Conservation (phyloP, 768 basidiomycete species). For the Sarcodon aspratus region DNA sequence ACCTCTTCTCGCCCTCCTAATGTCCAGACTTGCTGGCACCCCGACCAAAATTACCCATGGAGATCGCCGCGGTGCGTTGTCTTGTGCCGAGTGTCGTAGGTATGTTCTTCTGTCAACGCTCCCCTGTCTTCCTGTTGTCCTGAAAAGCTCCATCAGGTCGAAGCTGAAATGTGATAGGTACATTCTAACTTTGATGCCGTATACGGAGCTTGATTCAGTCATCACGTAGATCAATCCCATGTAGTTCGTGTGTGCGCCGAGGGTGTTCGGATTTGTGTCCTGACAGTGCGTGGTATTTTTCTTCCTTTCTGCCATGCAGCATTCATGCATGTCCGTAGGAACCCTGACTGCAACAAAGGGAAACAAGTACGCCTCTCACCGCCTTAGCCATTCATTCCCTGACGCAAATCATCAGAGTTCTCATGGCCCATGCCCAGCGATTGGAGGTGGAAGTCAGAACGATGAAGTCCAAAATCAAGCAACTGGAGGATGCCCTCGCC, state of each 20-base stretch:
- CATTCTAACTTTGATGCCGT: constrained; percentile 6
- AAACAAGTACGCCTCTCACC: constrained; percentile 31
- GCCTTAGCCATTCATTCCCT: constrained; percentile 1
- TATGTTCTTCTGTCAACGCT: constrained; percentile 7
- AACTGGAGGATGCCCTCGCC: constrained; percentile 33
- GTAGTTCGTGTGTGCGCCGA: constrained; percentile 42
- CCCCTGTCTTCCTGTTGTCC: neutral
- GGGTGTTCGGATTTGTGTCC: constrained; percentile 44
- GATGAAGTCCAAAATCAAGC: constrained; percentile 28
- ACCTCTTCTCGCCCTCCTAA: no score
- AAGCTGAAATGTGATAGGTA: constrained; percentile 45
- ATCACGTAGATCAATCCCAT: constrained; percentile 34
- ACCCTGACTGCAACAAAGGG: constrained; percentile 43
- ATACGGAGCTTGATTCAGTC: neutral
- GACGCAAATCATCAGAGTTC: constrained; percentile 23
- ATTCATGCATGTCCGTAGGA: constrained; percentile 15
- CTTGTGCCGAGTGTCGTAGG: constrained; percentile 45
- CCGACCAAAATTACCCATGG: neutral
- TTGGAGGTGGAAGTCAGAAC: constrained; percentile 35
- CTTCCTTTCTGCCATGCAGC: neutral
- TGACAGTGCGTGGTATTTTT: constrained; percentile 22
- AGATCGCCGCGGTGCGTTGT: constrained; percentile 19
- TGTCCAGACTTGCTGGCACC: neutral
- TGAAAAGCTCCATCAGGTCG: constrained; percentile 20
- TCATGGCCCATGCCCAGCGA: constrained; percentile 37